These are phyloP conservation scores for Phytophthora syringae DNA, from an alignment of 352 stramenopile species.

Conservation along the genomic window DNA sequence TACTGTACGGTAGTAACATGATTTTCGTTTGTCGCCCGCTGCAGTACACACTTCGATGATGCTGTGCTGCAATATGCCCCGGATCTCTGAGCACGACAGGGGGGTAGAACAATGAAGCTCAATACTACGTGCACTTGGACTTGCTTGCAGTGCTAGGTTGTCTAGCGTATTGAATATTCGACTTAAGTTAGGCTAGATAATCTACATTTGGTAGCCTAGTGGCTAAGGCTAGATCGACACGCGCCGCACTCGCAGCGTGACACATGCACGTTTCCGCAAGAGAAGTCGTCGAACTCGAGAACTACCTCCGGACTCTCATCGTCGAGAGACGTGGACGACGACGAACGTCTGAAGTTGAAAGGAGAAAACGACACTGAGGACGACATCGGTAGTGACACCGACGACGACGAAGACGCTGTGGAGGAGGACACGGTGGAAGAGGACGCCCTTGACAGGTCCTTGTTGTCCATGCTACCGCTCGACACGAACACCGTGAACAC, in stretches of 20 bases:
- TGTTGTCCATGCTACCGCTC: slow-evolving; percentile 10
- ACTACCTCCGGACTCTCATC: slow-evolving; percentile 24
- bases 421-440: slow-evolving; percentile 7
- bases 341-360: slow-evolving; percentile 21
- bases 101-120: no score
- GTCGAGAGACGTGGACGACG: slow-evolving; percentile 27
- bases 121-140: no score
- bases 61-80: slow-evolving; percentile 4
- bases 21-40: neutral
- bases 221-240: slow-evolving; percentile 19
- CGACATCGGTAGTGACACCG: slow-evolving; percentile 14
- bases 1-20: no score
- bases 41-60: slow-evolving; percentile 19
- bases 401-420: slow-evolving; percentile 12
- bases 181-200: no score
- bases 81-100: slow-evolving; percentile 22
- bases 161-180: no score
- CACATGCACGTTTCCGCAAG: slow-evolving; percentile 19
- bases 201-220: slow-evolving; percentile 28
- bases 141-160: no score
- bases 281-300: slow-evolving; percentile 30
- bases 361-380: slow-evolving; percentile 20
- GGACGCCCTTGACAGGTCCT: slow-evolving; percentile 4
- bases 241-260: slow-evolving; percentile 24
- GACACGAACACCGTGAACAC: slow-evolving; percentile 38